Conservation (phyloP, 805 yeast genomes). For the Cyberlindnera mrakii region DNA sequence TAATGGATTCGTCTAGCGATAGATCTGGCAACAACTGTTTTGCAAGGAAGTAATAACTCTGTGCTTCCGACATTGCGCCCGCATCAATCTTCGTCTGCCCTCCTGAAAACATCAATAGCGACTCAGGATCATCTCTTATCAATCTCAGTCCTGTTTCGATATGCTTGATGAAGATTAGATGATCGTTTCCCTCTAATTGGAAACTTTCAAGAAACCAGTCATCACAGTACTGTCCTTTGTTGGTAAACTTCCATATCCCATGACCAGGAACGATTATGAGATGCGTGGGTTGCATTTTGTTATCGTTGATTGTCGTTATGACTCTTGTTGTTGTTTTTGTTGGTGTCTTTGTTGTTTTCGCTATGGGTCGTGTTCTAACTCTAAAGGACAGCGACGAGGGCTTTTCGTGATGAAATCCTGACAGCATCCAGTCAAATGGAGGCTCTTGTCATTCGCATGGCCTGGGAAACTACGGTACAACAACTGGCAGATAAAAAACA, state of each 20-base stretch:
- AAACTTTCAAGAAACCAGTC: constrained; percentile 70
- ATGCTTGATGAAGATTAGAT: constrained; percentile 58
- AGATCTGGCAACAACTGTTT: constrained; percentile 20
- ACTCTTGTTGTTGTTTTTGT: background rate
- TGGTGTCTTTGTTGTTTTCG: background rate
- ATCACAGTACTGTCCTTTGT: constrained; percentile 37
- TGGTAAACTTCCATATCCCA: constrained; percentile 47
- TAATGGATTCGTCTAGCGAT: constrained; percentile 2
- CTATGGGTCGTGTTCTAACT: background rate
- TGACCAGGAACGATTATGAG: constrained; percentile 58
- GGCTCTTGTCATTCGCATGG: no score
- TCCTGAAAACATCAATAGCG: constrained; percentile 49
- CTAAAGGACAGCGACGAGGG: no score
- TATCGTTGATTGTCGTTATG: background rate
- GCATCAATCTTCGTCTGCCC: constrained; percentile 61
- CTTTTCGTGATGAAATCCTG: no score
- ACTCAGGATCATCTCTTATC: constrained; percentile 27
- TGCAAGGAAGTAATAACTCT: constrained; percentile 47
- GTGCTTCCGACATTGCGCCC: constrained; percentile 55
- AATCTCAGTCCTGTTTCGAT: constrained; percentile 38
- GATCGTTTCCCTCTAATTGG: constrained; percentile 67
- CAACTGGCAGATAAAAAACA: background rate
- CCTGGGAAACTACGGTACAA: background rate
- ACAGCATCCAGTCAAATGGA: no score
- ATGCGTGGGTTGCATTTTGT: constrained; percentile 3